Percentiles rank a stretch among this genome's conserved stretches.
Conservation (phyloP, 768 basidiomycete genomes). For the Leccinum barrowsii region DNA sequence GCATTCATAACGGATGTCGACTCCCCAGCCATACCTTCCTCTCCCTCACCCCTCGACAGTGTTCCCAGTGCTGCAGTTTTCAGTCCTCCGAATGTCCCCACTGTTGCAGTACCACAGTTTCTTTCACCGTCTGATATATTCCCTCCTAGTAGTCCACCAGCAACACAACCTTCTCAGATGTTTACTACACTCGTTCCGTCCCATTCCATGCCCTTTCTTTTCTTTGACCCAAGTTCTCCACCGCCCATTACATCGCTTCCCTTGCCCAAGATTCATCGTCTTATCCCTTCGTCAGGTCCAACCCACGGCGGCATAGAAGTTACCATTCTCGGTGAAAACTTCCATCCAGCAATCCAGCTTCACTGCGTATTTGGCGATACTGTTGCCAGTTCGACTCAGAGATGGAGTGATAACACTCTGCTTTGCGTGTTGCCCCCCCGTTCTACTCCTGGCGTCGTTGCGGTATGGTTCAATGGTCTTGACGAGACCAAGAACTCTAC, state of each 20-base stretch:
- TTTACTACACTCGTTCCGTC: constrained; percentile 26
- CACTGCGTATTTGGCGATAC: constrained; percentile 85
- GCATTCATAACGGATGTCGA: constrained; percentile 5
- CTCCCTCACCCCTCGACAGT: constrained; percentile 7
- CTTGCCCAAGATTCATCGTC: constrained; percentile 74
- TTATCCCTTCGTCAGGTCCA: constrained; percentile 82
- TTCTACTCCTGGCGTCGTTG: constrained; percentile 76
- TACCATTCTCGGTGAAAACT: constrained; percentile 89
- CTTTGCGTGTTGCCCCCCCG: constrained; percentile 89
- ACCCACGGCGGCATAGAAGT: constrained; percentile 93
- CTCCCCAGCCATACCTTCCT: constrained; percentile 1
- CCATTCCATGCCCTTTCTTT: constrained; percentile 55
- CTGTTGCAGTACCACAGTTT: constrained; percentile 14
- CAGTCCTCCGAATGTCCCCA: constrained; percentile 12
- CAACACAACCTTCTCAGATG: constrained; percentile 18
- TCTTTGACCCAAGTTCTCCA: constrained; percentile 52
- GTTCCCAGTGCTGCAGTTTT: constrained; percentile 13
- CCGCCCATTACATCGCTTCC: constrained; percentile 47
- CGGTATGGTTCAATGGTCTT: constrained; percentile 84
- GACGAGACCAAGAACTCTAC: constrained; percentile 53
- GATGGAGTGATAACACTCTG: constrained; percentile 91
- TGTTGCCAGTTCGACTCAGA: constrained; percentile 76
- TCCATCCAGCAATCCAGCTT: constrained; percentile 68
- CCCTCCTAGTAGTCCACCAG: constrained; percentile 13
- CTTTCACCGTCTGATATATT: constrained; percentile 18